phyloP scores from a whole-genome alignment of 306 rosid species.

The Sphenostylis stenocarpa region DNA sequence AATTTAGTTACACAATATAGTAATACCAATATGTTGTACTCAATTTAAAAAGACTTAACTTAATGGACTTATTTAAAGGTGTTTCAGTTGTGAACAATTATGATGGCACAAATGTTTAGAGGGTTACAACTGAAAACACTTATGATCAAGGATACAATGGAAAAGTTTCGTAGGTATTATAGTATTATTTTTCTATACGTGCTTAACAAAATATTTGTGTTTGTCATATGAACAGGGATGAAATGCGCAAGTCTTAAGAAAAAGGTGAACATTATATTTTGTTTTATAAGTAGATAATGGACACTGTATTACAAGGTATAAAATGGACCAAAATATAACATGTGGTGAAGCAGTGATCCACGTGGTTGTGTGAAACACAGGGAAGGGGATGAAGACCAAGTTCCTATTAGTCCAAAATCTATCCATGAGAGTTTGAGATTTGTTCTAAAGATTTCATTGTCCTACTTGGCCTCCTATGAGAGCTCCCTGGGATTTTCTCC shows the following conservation, averaged over 20 bases:
- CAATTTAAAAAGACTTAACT: too few species aligned
- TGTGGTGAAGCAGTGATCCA: conserved; percentile 51
- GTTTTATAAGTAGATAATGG: too few species aligned
- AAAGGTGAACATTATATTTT: not conserved
- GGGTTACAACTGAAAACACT: too few species aligned
- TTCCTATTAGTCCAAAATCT: conserved; percentile 86
- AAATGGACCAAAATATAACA: conserved; percentile 6
- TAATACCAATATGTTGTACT: too few species aligned
- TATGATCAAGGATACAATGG: too few species aligned
- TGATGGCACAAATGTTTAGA: too few species aligned
- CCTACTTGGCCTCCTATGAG: conserved; percentile 56
- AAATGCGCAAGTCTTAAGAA: not conserved
- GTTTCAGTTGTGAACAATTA: too few species aligned
- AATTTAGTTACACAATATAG: too few species aligned
- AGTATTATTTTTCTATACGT: too few species aligned
- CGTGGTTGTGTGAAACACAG: conserved; percentile 53
- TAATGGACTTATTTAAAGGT: too few species aligned
- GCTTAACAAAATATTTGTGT: too few species aligned
- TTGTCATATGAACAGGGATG: not conserved
- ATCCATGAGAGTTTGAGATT: conserved; percentile 61
- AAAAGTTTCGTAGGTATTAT: too few species aligned
- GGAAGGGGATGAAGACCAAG: conserved; percentile 51
- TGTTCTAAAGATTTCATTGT: conserved; percentile 65
- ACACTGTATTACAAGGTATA: not conserved
- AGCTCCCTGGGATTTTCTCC: conserved; percentile 42